Conservation (phyloP, 1,284 basidiomycete genomes). For the Pseudomicrostroma phylloplanum region DNA sequence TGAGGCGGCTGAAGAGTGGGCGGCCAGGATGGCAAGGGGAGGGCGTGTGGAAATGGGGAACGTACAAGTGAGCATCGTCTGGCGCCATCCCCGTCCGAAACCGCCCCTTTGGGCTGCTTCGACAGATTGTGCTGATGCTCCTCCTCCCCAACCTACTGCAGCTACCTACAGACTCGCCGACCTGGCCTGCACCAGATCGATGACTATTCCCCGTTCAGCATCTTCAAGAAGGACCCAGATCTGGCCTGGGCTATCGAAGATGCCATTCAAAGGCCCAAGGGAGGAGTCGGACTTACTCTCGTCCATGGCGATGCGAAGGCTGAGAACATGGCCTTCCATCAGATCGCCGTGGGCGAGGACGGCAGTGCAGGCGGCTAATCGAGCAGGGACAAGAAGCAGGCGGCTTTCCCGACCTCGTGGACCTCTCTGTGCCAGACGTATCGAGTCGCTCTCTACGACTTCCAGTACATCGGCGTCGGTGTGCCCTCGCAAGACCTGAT, state of each 20-base stretch:
- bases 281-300: constrained; percentile 12
- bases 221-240: too few relatives aligned
- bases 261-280: too few relatives aligned
- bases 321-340: constrained; percentile 30
- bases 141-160: too few relatives aligned
- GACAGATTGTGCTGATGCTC: too few relatives aligned
- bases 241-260: too few relatives aligned
- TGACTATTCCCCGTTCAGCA: too few relatives aligned
- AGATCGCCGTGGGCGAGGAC: neutral
- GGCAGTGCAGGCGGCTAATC: too few relatives aligned
- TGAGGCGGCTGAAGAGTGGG: constrained; percentile 8
- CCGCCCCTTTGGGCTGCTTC: too few relatives aligned
- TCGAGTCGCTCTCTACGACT: constrained; percentile 29
- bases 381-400: too few relatives aligned
- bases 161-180: too few relatives aligned
- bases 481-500: constrained; percentile 27
- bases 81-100: too few relatives aligned
- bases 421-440: neutral
- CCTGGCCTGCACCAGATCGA: too few relatives aligned
- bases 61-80: constrained; percentile 23
- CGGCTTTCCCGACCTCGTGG: neutral
- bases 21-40: constrained; percentile 13
- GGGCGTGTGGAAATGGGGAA: constrained; percentile 26
- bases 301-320: constrained; percentile 35
- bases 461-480: constrained; percentile 31